Base-by-base conservation (phyloP, 2,329 filamentous ascomycete species). In the Simplicillium sp. region DNA sequence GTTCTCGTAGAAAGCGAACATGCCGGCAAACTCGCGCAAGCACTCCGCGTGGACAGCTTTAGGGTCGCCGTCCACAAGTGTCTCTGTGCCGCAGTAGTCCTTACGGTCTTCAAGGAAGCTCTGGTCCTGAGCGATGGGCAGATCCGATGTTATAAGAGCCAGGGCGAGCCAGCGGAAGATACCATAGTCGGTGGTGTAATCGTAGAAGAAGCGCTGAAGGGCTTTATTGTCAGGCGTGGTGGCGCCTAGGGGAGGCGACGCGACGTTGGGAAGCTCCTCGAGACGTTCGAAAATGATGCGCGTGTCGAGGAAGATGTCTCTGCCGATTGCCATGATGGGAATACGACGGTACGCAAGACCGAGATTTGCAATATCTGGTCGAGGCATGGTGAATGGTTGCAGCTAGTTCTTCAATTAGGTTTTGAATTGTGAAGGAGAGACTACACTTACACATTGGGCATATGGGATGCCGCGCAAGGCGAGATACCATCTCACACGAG, bases 321-420 rank as follows among this genome's bases (percentile, higher is more conserved):
- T 67, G 13, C 80, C 82, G 48, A 86, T 77, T 16, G 76, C 62
- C 38, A 87, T 59, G 38, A 87, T 53, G 2, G 83, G 83, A 42
- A 86, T 85, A 43, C 83, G 80, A 4, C 82, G 73, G 60, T 88
- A 82, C 7, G 66, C 62, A 41, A 86, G 67, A 18, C 78, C 80
- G 12, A 87, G 67, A 2, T 65, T 62, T 14, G 64, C 58, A 12
- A 86, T 54, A 54, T 84, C 80, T 1, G 80, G 80, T 18, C 82
- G 77, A 7, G 83, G 83, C 54, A 86, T 65, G 29, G 73, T 69
- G 3, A 67, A 62, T 0, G 82, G 80, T 76, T 87, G 82, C 38
- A 78, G 58, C 80, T 82, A 45, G n/a, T 20, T 20, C 11, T 28
- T 3, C 17, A 43, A 28, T 18, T 18, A 44, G 36, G 33, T 33